Conservation (phyloP, 2,329 filamentous ascomycete genomes). For the Escovopsis weberi region DNA sequence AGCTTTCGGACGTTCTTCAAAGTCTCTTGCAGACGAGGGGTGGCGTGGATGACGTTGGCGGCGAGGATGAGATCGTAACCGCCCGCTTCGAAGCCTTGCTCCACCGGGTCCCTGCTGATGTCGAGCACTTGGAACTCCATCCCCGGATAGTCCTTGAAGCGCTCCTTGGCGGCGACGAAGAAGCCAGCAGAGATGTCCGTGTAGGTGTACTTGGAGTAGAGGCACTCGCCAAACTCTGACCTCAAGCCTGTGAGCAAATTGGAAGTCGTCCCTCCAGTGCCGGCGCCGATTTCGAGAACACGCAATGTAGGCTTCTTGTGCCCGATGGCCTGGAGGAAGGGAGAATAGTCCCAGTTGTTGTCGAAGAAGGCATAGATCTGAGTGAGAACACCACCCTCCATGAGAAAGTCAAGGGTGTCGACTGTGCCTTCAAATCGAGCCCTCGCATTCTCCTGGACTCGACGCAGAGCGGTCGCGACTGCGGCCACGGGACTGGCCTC, state of each 20-base stretch:
- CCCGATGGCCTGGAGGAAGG: not conserved
- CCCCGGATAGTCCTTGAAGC: conserved; percentile 8
- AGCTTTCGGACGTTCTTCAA: conserved; percentile 12
- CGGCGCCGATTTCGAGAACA: not conserved
- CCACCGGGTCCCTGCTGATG: conserved; percentile 13
- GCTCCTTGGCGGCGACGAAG: conserved; percentile 11
- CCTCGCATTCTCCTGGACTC: not conserved
- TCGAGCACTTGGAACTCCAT: conserved; percentile 17
- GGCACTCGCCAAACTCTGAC: not conserved
- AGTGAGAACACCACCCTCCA: conserved; percentile 4
- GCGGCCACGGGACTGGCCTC: not conserved
- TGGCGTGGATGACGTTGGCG: conserved; percentile 17
- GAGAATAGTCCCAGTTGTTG: not conserved
- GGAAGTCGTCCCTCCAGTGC: not conserved
- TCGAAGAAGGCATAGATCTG: conserved; percentile 2
- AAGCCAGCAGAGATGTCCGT: conserved; percentile 22
- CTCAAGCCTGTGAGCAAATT: not conserved
- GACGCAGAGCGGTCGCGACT: not conserved
- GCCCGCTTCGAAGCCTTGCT: conserved; percentile 14
- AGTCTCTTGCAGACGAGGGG: conserved; percentile 11
- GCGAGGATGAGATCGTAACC: conserved; percentile 17
- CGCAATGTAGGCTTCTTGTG: not conserved
- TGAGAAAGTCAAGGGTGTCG: conserved; percentile 4
- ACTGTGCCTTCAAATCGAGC: not conserved
- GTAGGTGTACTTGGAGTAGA: conserved; percentile 15